Conservation (phyloP, 2,329 filamentous ascomycete genomes). For the Colletotrichum plurivorum region DNA sequence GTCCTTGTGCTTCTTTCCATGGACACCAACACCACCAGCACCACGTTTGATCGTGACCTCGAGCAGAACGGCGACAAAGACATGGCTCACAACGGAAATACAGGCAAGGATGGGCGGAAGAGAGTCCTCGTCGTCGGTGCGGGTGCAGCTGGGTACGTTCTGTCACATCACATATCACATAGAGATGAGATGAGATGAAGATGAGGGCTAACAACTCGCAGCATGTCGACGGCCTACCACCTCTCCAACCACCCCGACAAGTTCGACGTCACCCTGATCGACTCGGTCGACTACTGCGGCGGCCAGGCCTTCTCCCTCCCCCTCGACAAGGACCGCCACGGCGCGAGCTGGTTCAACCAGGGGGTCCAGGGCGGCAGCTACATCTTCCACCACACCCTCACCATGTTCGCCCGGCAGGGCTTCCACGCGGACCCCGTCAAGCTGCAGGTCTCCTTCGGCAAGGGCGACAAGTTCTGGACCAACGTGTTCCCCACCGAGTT, state of each 20-base stretch:
- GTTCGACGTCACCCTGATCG: conserved; percentile 71
- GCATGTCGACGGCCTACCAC: conserved; percentile 71
- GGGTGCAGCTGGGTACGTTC: conserved; percentile 54
- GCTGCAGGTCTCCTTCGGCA: conserved; percentile 73
- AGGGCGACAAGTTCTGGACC: conserved; percentile 71
- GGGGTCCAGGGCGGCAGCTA: conserved; percentile 71
- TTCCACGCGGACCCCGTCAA: conserved; percentile 64
- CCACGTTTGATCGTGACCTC: conserved; percentile 22
- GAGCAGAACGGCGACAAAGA: conserved; percentile 27
- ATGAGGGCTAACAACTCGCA: conserved; percentile 17
- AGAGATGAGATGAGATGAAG: too few species aligned
- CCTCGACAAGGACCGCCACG: conserved; percentile 69
- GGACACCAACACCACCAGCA: conserved; percentile 2
- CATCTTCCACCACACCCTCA: conserved; percentile 75
- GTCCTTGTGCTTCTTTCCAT: neutral
- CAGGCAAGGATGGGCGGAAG: conserved; percentile 44
- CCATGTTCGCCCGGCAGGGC: conserved; percentile 71
- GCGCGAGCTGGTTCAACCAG: conserved; percentile 75
- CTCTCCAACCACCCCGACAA: conserved; percentile 71
- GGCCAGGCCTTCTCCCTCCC: conserved; percentile 75
- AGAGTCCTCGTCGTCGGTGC: conserved; percentile 57
- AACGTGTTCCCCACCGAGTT: conserved; percentile 73
- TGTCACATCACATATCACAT: neutral
- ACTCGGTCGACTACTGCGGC: conserved; percentile 71
- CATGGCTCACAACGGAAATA: conserved; percentile 36